These are phyloP conservation scores for Pholiota adiposa DNA, from an alignment of 1,284 basidiomycete genomes.

Conservation along the genomic window DNA sequence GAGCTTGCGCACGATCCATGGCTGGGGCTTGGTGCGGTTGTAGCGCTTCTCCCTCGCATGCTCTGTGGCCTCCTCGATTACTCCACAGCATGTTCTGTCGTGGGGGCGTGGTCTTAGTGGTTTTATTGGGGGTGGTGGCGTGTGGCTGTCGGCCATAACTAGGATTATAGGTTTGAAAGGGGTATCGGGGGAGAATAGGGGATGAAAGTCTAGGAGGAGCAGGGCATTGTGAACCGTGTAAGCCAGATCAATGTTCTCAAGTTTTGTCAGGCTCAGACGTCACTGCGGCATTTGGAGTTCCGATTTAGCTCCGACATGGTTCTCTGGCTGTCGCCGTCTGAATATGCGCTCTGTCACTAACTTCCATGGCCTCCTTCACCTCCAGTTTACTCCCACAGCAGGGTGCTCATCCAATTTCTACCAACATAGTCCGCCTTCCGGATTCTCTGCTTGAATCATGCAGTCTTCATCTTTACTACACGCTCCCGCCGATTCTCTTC, in stretches of 20 bases:
- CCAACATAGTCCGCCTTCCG: slow-evolving; percentile 22
- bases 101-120: neutral
- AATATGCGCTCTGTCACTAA: neutral
- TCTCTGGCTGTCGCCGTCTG: too few relatives aligned
- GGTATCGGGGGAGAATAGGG: neutral
- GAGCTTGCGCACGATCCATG: slow-evolving; percentile 67
- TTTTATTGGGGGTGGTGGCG: neutral
- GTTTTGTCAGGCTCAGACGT: too few relatives aligned
- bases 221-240: neutral
- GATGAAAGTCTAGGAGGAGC: neutral
- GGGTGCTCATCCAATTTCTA: slow-evolving; percentile 30
- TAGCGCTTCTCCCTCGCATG: slow-evolving; percentile 42
- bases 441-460: slow-evolving; percentile 30
- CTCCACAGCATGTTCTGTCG: slow-evolving; percentile 36
- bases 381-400: slow-evolving; percentile 25
- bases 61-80: slow-evolving; percentile 47
- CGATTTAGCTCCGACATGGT: neutral
- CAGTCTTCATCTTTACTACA: slow-evolving; percentile 43
- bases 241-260: neutral
- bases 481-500: slow-evolving; percentile 49
- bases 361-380: slow-evolving; percentile 19
- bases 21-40: slow-evolving; percentile 49
- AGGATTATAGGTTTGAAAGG: neutral
- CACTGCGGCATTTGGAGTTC: neutral
- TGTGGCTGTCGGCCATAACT: neutral